Evolutionary conservation across 116 monocot genomes (phyloP), one percentile per base, ranked within the genome.

Genomic region (Dioscorea cayenensis): DNA sequence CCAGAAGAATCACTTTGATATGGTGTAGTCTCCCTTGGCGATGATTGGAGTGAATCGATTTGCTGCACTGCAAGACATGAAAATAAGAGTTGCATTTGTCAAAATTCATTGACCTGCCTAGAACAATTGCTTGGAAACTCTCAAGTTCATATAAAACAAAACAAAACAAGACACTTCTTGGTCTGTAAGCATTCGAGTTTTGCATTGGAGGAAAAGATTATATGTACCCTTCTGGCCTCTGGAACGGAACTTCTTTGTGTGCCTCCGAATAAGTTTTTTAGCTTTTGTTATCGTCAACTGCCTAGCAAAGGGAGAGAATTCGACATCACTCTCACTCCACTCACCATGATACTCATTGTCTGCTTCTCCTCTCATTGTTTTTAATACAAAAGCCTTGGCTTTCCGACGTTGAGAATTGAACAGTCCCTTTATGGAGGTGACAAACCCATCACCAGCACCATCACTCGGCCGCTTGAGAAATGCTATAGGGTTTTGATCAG

Each of bases 371-470:
- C 89, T 80, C 94, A 94, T 89, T 1, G 89, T 89, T 74, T 89
- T 72, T 77, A 87, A 36, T 11, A 96, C 82, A 76, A 99, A 99
- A 35, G 88, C 99, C 78, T 89, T 99, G 7, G 94, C 94, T 70
- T 75, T 88, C 62, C 94, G 94, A 14, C 94, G 94, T 52, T 99
- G 99, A 14, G 94, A 85, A 78, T 91, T 99, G 65, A 99, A 99
- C 21, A 99, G 84, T 35, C 99, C 99, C 69, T 78, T 94, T 65
- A 99, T 89, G 12, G 99, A 99, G 32, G 91, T 94, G 63, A 99
- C 99, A 76, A 99, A 99, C 51, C 94, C 89, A 69, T 99, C 99
- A 43, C 99, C 99, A 20, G 99, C 99, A 21, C 94, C 94, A 84
- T 99, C 99, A 73, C 77, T 85, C 20, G 90, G 90, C 36, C 99